These are phyloP conservation scores for Podila clonocystis DNA, from an alignment of 192 early-diverging fungal genomes.

Conservation along the genomic window DNA sequence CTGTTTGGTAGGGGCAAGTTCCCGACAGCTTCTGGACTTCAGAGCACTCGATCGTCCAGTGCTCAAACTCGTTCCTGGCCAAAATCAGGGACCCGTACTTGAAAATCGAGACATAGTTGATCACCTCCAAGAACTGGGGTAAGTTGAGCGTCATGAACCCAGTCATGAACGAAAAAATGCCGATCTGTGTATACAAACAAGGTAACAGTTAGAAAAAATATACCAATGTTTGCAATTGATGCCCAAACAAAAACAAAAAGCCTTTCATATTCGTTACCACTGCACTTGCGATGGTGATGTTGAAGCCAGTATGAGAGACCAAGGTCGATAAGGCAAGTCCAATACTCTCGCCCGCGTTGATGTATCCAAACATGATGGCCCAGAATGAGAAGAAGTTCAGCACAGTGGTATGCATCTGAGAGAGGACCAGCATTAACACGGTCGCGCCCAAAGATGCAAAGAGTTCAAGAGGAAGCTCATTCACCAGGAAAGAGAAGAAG, in stretches of 20 bases:
- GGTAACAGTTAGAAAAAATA: neutral
- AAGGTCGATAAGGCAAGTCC: slow-evolving; percentile 41
- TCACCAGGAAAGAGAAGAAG: slow-evolving; percentile 44
- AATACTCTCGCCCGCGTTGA: slow-evolving; percentile 48
- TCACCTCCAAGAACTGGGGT: slow-evolving; percentile 22
- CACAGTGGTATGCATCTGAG: slow-evolving; percentile 24
- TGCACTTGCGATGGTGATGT: slow-evolving; percentile 45
- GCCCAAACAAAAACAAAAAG: neutral
- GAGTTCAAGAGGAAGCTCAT: slow-evolving; percentile 43
- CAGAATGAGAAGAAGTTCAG: slow-evolving; percentile 47
- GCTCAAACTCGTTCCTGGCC: slow-evolving; percentile 43
- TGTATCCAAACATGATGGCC: slow-evolving; percentile 51
- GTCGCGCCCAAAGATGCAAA: slow-evolving; percentile 37
- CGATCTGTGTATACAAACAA: slow-evolving; percentile 13
- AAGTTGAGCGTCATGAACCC: slow-evolving; percentile 51
- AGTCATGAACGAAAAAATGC: slow-evolving; percentile 48
- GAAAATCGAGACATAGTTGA: slow-evolving; percentile 39
- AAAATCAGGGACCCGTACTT: slow-evolving; percentile 41
- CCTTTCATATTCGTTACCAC: slow-evolving; percentile 13
- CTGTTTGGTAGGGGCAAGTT: slow-evolving; percentile 26
- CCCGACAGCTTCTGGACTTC: slow-evolving; percentile 7
- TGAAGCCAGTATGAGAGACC: slow-evolving; percentile 42
- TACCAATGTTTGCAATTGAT: neutral
- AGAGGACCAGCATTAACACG: slow-evolving; percentile 40
- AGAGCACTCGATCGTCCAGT: slow-evolving; percentile 25